Evolutionary conservation across 495 filamentous ascomycete species (phyloP), one percentile per base, ranked within the genome.

Genomic region (Penicillium coffeae): DNA sequence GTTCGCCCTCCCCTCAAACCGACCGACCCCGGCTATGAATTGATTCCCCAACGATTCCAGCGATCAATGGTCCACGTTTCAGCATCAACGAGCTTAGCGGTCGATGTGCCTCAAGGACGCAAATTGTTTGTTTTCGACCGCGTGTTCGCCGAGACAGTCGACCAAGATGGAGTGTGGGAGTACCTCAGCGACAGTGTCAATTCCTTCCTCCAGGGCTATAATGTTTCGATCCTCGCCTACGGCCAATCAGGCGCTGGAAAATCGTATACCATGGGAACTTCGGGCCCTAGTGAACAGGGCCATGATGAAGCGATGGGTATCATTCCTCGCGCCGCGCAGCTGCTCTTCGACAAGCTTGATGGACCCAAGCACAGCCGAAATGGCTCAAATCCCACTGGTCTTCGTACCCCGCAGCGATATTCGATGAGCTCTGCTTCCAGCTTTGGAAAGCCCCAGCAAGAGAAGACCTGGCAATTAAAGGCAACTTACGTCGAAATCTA

Each of bases 221-320:
- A 99, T 85, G 93, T 99, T 56, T 99, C 93, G 10, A 82, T 99
- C 39, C 78, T 99, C 52, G 93, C 93, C 34, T 99, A 99, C 58
- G 93, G 93, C 56, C 93, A 99, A 73, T 99, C 93, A n/a, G 93
- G 93, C 32, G 90, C 93, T n/a, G 93, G 93, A 58, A 99, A 99
- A 70, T 99, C 93, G 1, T 97, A 96, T 64, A 99, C 93, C 0
- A 99, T 99, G 93, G 93, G 93, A 34, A 99, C 93, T 1, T 87
- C 93, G 2, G 89, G 91, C 2, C 91, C 94, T 7, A 70, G 63
- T 15, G 92, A 96, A 60, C 88, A 96, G 59, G 76, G 73, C n/a
- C 74, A 91, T 58, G 44, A 77, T 38, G 77, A 85, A 10, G 69
- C 81, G 0, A 95, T 90, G 88, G 92, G 93, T 65, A 86, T 99